A percentile compares a stretch with the other conserved stretches of the same genome.
Evolutionary conservation across 441 rosid genomes (phyloP).

Genomic region (Gossypium trilobum): DNA sequence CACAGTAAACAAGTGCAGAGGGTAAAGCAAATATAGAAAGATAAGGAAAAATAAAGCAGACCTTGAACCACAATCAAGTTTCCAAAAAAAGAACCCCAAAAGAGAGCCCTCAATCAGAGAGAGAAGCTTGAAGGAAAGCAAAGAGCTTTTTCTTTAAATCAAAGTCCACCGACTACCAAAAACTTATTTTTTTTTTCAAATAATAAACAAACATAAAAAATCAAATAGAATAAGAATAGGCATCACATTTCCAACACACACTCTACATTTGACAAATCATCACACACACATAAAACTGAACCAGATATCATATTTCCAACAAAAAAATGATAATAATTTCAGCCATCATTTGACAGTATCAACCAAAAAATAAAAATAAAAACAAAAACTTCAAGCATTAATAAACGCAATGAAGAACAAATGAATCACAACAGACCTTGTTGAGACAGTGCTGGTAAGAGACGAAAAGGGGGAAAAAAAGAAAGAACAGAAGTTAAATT

Average conservation of each 20-base stretch:
- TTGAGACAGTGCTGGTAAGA: not conserved
- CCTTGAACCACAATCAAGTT: slow-evolving; percentile 15
- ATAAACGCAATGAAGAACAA: not conserved
- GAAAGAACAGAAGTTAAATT: slow-evolving; percentile 1
- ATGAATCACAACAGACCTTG: slow-evolving; percentile 18
- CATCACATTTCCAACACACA: slow-evolving; percentile 15
- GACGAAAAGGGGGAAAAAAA: not conserved
- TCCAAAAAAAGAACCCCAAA: slow-evolving; percentile 10
- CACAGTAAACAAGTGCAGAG: not conserved
- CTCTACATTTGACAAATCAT: slow-evolving; percentile 12
- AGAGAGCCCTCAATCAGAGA: slow-evolving; percentile 15
- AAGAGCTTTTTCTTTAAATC: slow-evolving; percentile 19
- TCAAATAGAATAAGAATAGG: slow-evolving; percentile 4
- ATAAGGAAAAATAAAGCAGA: not conserved
- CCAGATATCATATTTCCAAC: slow-evolving; percentile 8
- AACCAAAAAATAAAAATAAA: slow-evolving; percentile 16
- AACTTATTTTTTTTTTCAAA: not conserved
- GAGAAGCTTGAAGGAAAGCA: slow-evolving; percentile 22
- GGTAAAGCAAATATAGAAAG: not conserved
- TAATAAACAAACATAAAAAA: not conserved
- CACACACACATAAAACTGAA: slow-evolving; percentile 8
- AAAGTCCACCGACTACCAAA: slow-evolving; percentile 24
- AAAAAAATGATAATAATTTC: slow-evolving; percentile 10
- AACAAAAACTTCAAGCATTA: slow-evolving; percentile 11
- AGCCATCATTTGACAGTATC: slow-evolving; percentile 8